phyloP scores from a whole-genome alignment of 129 eudicot genomes.

The Solidago caesia region DNA sequence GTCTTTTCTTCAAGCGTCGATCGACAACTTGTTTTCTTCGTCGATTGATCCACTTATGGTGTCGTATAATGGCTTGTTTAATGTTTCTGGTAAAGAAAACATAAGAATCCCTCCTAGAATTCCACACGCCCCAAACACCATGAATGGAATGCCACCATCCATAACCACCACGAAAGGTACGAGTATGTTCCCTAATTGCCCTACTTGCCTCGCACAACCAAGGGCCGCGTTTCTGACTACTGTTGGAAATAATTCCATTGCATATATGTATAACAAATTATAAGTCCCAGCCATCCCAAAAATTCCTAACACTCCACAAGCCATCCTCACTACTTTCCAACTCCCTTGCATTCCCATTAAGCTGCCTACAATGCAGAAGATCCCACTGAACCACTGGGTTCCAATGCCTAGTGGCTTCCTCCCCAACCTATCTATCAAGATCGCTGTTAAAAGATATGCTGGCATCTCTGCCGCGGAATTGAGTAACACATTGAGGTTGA shows the following conservation, averaged over 20 bases:
- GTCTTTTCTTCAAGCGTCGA: neutral
- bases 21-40: constrained; percentile 25
- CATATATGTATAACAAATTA: constrained; percentile 67
- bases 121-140: constrained; percentile 73
- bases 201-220: constrained; percentile 72
- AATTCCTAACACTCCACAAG: constrained; percentile 77
- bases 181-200: constrained; percentile 67
- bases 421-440: constrained; percentile 60
- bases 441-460: constrained; percentile 64
- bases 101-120: constrained; percentile 69
- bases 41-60: constrained; percentile 71
- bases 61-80: constrained; percentile 69
- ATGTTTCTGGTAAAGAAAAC: constrained; percentile 65
- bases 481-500: constrained; percentile 62
- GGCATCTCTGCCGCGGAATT: constrained; percentile 82
- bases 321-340: constrained; percentile 54
- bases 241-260: constrained; percentile 86
- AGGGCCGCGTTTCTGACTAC: constrained; percentile 78
- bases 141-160: constrained; percentile 54
- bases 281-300: constrained; percentile 91
- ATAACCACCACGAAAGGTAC: constrained; percentile 73
- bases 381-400: constrained; percentile 82
- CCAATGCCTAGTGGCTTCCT: constrained; percentile 79
- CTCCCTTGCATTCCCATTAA: constrained; percentile 38
- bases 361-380: constrained; percentile 58